phyloP scores from a whole-genome alignment of 2,329 filamentous ascomycete genomes.

The Myriosclerotinia scirpicola region DNA sequence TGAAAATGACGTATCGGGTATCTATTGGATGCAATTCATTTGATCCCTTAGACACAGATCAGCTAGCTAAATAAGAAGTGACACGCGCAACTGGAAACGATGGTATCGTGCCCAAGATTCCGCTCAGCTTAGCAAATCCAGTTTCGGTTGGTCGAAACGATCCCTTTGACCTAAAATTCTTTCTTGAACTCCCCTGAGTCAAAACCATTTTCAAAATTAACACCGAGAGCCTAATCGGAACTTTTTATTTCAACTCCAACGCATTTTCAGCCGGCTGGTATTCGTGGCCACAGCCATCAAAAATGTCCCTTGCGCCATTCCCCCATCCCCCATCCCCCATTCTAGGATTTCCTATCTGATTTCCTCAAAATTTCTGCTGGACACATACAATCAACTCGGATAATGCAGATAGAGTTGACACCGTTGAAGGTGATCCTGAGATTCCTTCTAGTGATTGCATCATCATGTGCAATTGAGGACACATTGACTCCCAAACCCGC shows the following conservation, averaged over 20 bases:
- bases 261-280: too few species aligned
- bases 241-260: background rate
- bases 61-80: background rate
- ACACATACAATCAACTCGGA: background rate
- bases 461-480: background rate
- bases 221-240: background rate
- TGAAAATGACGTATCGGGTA: background rate
- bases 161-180: background rate
- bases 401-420: accelerated
- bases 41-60: background rate
- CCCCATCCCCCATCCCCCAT: background rate
- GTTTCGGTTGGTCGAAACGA: background rate
- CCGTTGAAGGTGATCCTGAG: background rate
- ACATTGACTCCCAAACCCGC: background rate
- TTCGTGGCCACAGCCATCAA: background rate
- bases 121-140: background rate
- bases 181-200: background rate
- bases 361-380: background rate
- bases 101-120: background rate
- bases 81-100: background rate
- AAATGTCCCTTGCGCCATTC: too few species aligned
- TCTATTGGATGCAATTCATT: background rate
- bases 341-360: background rate
- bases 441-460: background rate
- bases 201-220: background rate